These are phyloP conservation scores for Aphanomyces stellatus DNA, from an alignment of 352 stramenopile species.

Conservation along the genomic window DNA sequence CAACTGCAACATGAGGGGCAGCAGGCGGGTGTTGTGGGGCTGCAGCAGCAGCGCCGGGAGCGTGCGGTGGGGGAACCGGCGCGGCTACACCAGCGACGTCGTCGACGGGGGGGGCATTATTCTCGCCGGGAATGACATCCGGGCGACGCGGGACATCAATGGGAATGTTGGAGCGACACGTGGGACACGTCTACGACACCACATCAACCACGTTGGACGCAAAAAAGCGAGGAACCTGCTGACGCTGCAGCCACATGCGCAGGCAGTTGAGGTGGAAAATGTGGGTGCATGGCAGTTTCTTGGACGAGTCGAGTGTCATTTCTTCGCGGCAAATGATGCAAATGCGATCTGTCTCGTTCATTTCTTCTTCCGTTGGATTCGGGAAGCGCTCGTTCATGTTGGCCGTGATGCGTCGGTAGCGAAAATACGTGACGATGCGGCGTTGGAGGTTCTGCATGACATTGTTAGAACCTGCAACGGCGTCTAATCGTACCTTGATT, in stretches of 20 bases:
- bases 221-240: conserved; percentile 56
- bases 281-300: conserved; percentile 96
- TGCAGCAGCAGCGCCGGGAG: no score
- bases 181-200: conserved; percentile 84
- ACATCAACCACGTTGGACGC: neutral
- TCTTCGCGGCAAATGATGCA: conserved; percentile 97
- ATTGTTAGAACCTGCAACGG: no score
- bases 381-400: conserved; percentile 96
- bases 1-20: neutral
- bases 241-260: conserved; percentile 97
- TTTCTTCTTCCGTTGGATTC: conserved; percentile 89
- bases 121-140: conserved; percentile 26
- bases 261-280: conserved; percentile 97
- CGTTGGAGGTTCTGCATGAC: conserved; percentile 79
- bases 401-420: conserved; percentile 92
- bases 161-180: conserved; percentile 93
- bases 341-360: conserved; percentile 87
- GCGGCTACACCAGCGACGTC: no score
- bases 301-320: conserved; percentile 85
- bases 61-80: neutral
- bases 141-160: conserved; percentile 35
- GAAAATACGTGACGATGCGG: conserved; percentile 76
- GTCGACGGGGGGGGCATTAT: neutral
- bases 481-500: neutral
- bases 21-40: neutral